Evolutionary conservation across 2,329 filamentous ascomycete species (phyloP), one percentile per base, ranked within the genome.

Genomic region (Calonectria pseudoturangicola): DNA sequence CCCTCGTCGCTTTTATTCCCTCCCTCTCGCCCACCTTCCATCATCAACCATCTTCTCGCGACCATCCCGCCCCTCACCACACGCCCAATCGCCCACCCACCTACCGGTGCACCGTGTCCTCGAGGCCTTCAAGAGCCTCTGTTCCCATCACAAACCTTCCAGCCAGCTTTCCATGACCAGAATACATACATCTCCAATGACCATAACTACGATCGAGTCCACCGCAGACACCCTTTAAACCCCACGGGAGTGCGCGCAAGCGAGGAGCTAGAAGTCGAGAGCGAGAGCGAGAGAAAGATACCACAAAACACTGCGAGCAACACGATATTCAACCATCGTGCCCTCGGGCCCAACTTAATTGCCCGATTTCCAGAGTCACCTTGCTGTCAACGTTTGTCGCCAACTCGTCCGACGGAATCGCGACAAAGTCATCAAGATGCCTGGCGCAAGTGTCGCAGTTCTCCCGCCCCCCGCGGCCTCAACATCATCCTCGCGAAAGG

Each of bases 401-500:
- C 66, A 73, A 72, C 51, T 48, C 69, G 62, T 70, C 47, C 27
- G 66, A 67, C 66, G 71, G 75, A 81, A 76, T 77, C 81, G 79
- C 81, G 80, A 85, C 81, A 80, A 79, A 80, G 77, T 79, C 72
- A 79, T 82, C 86, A 89, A 88, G 79, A 95, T 95, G 93, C 92
- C 93, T 83, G 92, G 91, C 87, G 90, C 92, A 84, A 90, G 87
- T 84, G 90, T 93, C 86, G 92, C 92, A 80, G 89, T 91, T 79
- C 87, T 89, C 79, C 87, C 92, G 80, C 87, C 93, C 82, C 85
- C 91, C 80, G 89, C 91, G 82, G 88, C 91, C 82, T 91, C 95
- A 82, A 91, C 92, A 82, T 90, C 93, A 83, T 90, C 91, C 80
- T 90, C 93, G 82, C 92, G 94, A 86, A 98, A 97, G 87, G 86